Evolutionary conservation across 2,329 filamentous ascomycete genomes (phyloP).

Genomic region (Fusarium aywerte): DNA sequence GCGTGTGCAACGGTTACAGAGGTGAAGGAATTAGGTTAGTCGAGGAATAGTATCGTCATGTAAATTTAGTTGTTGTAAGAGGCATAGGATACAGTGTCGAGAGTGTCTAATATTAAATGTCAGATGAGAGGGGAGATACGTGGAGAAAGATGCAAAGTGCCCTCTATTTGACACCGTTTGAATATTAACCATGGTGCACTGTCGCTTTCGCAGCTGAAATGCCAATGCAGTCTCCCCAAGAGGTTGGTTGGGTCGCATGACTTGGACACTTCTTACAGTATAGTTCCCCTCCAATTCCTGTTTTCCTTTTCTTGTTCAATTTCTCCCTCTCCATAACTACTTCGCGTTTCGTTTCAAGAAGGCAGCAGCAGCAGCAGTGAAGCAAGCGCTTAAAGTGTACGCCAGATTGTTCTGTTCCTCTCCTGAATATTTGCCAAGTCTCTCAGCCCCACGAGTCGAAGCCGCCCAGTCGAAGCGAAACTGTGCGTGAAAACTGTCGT

Average conservation of each 20-base stretch:
- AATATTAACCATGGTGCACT: slow-evolving; percentile 11
- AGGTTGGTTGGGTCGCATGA: slow-evolving; percentile 35
- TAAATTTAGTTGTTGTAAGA: slow-evolving; percentile 6
- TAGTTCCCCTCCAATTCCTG: slow-evolving; percentile 10
- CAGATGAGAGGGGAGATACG: slow-evolving; percentile 20
- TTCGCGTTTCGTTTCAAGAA: background rate
- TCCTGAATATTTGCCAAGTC: slow-evolving; percentile 25
- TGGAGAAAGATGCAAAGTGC: slow-evolving; percentile 6
- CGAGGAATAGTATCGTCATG: slow-evolving; percentile 8
- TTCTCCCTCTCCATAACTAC: background rate
- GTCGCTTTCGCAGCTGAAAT: slow-evolving; percentile 28
- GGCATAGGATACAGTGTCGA: slow-evolving; percentile 12
- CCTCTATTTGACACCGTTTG: slow-evolving; percentile 21
- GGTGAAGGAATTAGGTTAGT: no score
- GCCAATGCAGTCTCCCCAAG: background rate
- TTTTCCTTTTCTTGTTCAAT: background rate
- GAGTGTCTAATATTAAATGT: slow-evolving; percentile 5
- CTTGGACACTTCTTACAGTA: slow-evolving; percentile 1
- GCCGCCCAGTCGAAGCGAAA: no score
- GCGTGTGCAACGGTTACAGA: background rate
- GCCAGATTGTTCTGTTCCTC: background rate
- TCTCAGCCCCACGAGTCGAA: slow-evolving; percentile 1
- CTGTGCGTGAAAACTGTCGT: slow-evolving; percentile 36
- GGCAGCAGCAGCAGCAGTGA: background rate
- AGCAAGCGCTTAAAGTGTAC: background rate